Percentiles rank a stretch among this genome's conserved stretches.
Evolutionary conservation across 805 yeast species (phyloP).

Genomic region (Spathaspora sp.): DNA sequence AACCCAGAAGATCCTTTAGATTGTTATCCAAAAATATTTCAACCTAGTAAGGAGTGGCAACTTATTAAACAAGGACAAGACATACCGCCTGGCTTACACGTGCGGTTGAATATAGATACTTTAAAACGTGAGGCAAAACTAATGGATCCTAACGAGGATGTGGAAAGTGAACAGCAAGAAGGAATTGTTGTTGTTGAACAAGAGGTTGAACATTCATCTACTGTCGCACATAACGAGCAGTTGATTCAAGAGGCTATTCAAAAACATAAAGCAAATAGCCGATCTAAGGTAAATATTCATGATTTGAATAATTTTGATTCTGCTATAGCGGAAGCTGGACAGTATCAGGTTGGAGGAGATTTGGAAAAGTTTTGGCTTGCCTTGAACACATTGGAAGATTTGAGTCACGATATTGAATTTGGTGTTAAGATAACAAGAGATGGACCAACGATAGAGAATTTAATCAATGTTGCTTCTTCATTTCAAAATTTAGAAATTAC

Average conservation of each 20-base stretch:
- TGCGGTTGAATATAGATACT: conserved; percentile 71
- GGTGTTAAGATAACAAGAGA: conserved; percentile 47
- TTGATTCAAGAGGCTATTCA: neutral
- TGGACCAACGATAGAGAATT: conserved; percentile 24
- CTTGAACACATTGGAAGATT: conserved; percentile 49
- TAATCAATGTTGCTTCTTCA: conserved; percentile 20
- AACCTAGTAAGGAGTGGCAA: conserved; percentile 69
- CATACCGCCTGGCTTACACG: conserved; percentile 77
- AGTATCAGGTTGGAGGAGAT: conserved; percentile 14
- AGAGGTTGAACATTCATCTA: conserved; percentile 1
- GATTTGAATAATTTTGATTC: conserved; percentile 17
- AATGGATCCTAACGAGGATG: conserved; percentile 26
- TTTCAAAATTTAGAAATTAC: conserved; percentile 17
- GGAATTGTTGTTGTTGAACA: conserved; percentile 5
- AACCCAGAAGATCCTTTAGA: conserved; percentile 31
- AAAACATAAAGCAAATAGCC: neutral
- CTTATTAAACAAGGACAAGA: conserved; percentile 64
- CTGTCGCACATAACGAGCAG: neutral
- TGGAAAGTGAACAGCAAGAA: conserved; percentile 7
- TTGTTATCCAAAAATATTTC: conserved; percentile 49
- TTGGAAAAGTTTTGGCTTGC: conserved; percentile 18
- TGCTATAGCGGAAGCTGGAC: conserved; percentile 12
- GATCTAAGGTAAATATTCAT: conserved; percentile 7
- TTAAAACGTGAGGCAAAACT: conserved; percentile 68
- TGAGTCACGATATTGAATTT: conserved; percentile 62